phyloP scores from a whole-genome alignment of 768 basidiomycete genomes.

The Suillus subaureus region DNA sequence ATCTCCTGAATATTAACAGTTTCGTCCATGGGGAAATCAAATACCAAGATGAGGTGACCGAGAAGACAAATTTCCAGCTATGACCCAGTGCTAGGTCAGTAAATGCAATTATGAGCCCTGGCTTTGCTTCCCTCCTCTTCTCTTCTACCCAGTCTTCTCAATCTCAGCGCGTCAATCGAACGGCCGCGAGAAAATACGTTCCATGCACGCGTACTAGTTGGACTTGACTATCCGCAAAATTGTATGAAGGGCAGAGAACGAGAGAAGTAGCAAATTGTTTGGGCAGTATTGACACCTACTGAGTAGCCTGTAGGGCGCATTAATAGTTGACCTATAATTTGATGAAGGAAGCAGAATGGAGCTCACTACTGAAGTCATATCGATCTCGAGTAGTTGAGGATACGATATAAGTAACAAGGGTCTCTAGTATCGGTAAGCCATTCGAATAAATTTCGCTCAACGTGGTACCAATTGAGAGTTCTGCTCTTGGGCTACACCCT shows the following conservation, averaged over 20 bases:
- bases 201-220: not conserved
- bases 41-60: not conserved
- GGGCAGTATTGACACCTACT: not conserved
- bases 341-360: not conserved
- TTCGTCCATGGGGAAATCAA: not conserved
- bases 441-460: not conserved
- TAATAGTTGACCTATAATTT: not conserved
- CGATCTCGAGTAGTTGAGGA: not conserved
- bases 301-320: not conserved
- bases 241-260: not conserved
- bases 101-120: not conserved
- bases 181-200: not conserved
- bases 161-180: not conserved
- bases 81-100: not conserved
- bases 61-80: not conserved
- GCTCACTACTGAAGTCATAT: not conserved
- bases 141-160: not conserved
- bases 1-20: not conserved
- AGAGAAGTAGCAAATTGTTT: not conserved
- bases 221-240: not conserved
- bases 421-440: not conserved
- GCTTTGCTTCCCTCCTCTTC: not conserved
- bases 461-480: constrained; percentile 44
- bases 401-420: not conserved
- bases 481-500: constrained; percentile 75